A percentile compares a stretch with the other conserved stretches of the same genome.
phyloP scores from a whole-genome alignment of 352 stramenopile genomes.

The Globisporangium parvum region DNA sequence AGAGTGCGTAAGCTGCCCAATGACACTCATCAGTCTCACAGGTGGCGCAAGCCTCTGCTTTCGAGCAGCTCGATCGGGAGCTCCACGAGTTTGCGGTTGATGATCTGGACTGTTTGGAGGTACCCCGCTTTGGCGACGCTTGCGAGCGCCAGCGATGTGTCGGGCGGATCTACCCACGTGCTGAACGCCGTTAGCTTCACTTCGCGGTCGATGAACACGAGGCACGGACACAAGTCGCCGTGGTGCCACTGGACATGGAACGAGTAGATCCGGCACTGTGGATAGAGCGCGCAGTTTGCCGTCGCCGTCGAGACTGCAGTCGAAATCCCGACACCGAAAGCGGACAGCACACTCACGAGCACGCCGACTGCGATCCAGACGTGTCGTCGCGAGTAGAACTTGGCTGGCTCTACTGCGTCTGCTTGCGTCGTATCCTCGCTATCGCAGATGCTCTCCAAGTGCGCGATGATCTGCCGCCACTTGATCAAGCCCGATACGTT shows the following conservation, averaged over 20 bases:
- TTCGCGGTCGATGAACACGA: slow-evolving; percentile 25
- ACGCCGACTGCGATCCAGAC: slow-evolving; percentile 1
- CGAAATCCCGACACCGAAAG: too few relatives aligned
- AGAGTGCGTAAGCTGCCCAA: neutral
- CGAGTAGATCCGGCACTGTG: slow-evolving; percentile 2
- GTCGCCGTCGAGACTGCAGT: neutral
- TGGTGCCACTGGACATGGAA: neutral
- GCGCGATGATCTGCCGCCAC: slow-evolving; percentile 18
- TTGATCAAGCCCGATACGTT: slow-evolving; percentile 18
- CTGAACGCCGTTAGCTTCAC: slow-evolving; percentile 13
- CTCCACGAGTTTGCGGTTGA: slow-evolving; percentile 14
- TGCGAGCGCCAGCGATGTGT: slow-evolving; percentile 10
- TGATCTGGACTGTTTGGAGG: slow-evolving; percentile 19
- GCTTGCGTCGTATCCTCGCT: neutral
- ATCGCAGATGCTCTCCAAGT: slow-evolving; percentile 12
- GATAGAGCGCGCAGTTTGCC: neutral
- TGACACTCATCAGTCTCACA: neutral
- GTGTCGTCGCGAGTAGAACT: neutral
- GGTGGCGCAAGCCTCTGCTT: slow-evolving; percentile 9
- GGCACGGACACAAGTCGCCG: slow-evolving; percentile 19
- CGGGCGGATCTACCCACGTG: slow-evolving; percentile 8
- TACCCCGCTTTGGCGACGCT: slow-evolving; percentile 16
- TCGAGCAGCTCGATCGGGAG: neutral
- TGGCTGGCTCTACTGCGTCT: too few relatives aligned
- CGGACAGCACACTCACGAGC: neutral